Percentiles rank a stretch among this genome's conserved stretches.
Evolutionary conservation across 2,329 filamentous ascomycete species (phyloP).

Genomic region (Monilinia fructicola): DNA sequence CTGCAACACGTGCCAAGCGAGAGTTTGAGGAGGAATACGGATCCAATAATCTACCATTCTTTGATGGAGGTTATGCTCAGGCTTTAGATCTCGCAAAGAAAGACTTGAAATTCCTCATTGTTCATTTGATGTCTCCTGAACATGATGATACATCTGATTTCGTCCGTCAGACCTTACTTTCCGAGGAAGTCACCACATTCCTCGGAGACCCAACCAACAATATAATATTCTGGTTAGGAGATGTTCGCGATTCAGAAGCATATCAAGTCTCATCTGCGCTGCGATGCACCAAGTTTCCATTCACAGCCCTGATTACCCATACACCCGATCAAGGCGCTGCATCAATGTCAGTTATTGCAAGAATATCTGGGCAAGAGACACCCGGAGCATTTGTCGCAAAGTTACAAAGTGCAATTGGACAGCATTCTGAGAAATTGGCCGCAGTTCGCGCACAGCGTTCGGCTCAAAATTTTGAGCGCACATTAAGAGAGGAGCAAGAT

Average conservation of each 20-base stretch:
- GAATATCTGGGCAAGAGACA: conserved; percentile 70
- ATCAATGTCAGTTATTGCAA: conserved; percentile 85
- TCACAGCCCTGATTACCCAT: conserved; percentile 80
- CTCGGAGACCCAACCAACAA: conserved; percentile 74
- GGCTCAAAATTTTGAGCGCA: conserved; percentile 79
- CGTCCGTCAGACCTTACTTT: conserved; percentile 76
- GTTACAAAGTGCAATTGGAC: conserved; percentile 69
- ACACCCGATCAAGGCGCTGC: conserved; percentile 81
- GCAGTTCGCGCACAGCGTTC: conserved; percentile 72
- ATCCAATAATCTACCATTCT: conserved; percentile 68
- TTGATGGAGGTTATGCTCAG: conserved; percentile 87
- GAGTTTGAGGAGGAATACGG: conserved; percentile 97
- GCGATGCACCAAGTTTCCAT: conserved; percentile 89
- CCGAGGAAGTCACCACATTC: conserved; percentile 70
- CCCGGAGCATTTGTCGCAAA: conserved; percentile 72
- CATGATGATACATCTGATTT: conserved; percentile 89
- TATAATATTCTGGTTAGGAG: conserved; percentile 88
- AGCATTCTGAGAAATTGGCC: conserved; percentile 73
- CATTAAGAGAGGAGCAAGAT: conserved; percentile 83
- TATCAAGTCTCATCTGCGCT: conserved; percentile 90
- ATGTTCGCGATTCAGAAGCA: conserved; percentile 87
- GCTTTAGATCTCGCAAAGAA: conserved; percentile 87
- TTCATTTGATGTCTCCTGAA: conserved; percentile 85
- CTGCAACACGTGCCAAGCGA: conserved; percentile 81
- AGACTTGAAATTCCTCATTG: conserved; percentile 87